Evolutionary conservation across 208 protist species (phyloP).

Genomic region (Crithidia acanthocephali): DNA sequence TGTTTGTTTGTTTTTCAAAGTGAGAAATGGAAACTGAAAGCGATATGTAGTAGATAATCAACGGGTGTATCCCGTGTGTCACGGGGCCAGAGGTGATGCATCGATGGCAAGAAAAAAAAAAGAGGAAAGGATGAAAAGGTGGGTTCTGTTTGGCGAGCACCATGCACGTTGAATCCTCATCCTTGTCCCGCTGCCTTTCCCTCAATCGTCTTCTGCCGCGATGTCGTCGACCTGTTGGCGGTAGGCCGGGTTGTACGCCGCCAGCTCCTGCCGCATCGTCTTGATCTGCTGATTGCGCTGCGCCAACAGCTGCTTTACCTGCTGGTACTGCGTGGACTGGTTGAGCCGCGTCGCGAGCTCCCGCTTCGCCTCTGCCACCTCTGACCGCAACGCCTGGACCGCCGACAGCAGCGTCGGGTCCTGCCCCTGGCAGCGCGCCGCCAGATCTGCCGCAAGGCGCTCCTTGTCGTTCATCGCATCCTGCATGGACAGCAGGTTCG

Average conservation of each 20-base stretch:
- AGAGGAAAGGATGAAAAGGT: not conserved
- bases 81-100: not conserved
- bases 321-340: constrained; percentile 81
- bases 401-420: constrained; percentile 40
- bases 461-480: constrained; percentile 57
- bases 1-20: too few relatives aligned
- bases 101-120: not conserved
- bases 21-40: too few relatives aligned
- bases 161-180: not conserved
- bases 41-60: not conserved
- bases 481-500: constrained; percentile 55
- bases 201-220: constrained; percentile 58
- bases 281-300: constrained; percentile 68
- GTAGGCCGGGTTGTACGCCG: constrained; percentile 50
- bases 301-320: constrained; percentile 70
- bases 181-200: not conserved
- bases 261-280: constrained; percentile 49
- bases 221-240: constrained; percentile 49
- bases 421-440: constrained; percentile 42
- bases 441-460: constrained; percentile 39
- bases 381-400: constrained; percentile 51
- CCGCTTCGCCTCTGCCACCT: constrained; percentile 60
- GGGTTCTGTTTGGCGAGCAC: too few relatives aligned
- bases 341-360: constrained; percentile 70
- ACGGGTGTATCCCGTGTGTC: not conserved